phyloP scores from a whole-genome alignment of 805 yeast species.

The Kodamaea hsintzibuensis region DNA sequence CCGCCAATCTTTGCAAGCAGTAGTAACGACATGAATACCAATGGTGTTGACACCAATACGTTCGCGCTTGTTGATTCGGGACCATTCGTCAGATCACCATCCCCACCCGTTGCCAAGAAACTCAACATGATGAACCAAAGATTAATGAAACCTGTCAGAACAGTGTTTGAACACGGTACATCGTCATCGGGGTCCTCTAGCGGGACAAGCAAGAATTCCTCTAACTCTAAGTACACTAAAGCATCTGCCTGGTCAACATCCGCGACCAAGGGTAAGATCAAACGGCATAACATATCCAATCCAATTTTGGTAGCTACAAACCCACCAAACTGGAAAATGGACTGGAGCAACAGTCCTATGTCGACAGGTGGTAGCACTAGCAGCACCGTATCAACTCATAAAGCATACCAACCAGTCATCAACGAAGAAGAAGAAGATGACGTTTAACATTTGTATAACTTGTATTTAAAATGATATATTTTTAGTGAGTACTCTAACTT shows the following conservation, averaged over 20 bases:
- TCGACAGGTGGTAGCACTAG: not conserved
- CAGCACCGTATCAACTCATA: not conserved
- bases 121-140: slow-evolving; percentile 17
- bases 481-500: too few relatives aligned
- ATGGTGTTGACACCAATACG: slow-evolving; percentile 1
- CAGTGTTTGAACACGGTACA: slow-evolving; percentile 9
- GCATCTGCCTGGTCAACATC: not conserved
- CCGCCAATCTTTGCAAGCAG: slow-evolving; percentile 8
- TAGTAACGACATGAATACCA: not conserved
- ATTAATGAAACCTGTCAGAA: slow-evolving; percentile 11
- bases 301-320: slow-evolving; percentile 9
- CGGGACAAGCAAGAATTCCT: not conserved
- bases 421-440: slow-evolving; percentile 17
- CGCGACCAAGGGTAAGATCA: slow-evolving; percentile 8
- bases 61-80: slow-evolving; percentile 5
- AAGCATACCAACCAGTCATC: slow-evolving; percentile 17
- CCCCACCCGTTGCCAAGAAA: slow-evolving; percentile 27
- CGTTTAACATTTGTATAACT: not conserved
- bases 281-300: slow-evolving; percentile 10
- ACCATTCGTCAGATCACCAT: slow-evolving; percentile 19
- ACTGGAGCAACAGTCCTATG: slow-evolving; percentile 2
- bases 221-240: not conserved
- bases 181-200: slow-evolving; percentile 2
- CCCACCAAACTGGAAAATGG: slow-evolving; percentile 9
- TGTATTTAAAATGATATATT: too few relatives aligned